Base-by-base conservation (phyloP, 306 rosid species). In the Quercus cerris region DNA sequence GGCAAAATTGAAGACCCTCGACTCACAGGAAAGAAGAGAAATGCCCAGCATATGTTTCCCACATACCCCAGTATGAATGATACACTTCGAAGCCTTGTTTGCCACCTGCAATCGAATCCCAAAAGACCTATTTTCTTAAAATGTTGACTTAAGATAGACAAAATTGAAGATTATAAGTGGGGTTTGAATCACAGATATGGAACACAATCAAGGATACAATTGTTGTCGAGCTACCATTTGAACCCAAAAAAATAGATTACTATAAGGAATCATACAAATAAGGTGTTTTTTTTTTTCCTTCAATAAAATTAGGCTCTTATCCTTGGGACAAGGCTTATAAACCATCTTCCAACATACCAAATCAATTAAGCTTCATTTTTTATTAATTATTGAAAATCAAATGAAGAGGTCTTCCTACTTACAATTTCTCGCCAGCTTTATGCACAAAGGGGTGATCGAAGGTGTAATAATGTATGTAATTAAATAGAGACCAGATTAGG, bases 11-110 rank as follows among this genome's bases (percentile, higher is more conserved):
- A 88, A 75, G 97, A 92, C 15, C 88, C 88, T 84, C 92, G 81
- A 51, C 93, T 84, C 1, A 92, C 88, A 0, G 97, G 97, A 74
- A 92, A 92, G 84, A 93, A 93, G n/a, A 93, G 84, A 80, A 93
- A 91, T 49, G 97, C 94, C 92, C 88, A 88, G 57, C 96, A 88
- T 82, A 75, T 86, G 77, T 89, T 88, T 78, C 97, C 96, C 22
- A 87, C 83, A 73, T 89, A 91, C 1, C 94, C 96, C 38, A 89
- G 70, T 82, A 92, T 85, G 83, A 86, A 17, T 1, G 97, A 85
- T 20, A 93, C 94, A 70, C 91, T 93, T 33, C 90, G 72, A 35
- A 93, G 84, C 84, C 87, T 93, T 17, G 88, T 85, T 88, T 90
- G 56, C 97, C 94, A 88, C 76, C 96, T 90, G 81, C 66, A 68